Base-by-base conservation (phyloP, 2,329 filamentous ascomycete species). In the Ceratocystis cacaofunesta region DNA sequence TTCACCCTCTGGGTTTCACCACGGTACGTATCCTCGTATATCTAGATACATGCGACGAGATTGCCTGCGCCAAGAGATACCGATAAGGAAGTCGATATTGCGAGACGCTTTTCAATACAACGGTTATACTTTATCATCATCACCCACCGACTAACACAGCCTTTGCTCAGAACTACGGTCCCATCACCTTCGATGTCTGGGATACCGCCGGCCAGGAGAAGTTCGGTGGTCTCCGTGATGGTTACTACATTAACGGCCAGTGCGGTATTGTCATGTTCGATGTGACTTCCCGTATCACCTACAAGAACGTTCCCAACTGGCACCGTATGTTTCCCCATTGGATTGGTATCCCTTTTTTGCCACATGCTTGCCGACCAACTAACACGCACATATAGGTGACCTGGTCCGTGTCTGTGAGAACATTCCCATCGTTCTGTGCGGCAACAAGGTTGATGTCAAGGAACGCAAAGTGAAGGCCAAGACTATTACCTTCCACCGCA, bases 281-380 rank as follows among this genome's bases (percentile, higher is more conserved):
- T 79, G 92, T 99, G 71, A 97, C 94, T 70, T 96, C 92, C 72
- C 90, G 94, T 76, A 97, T 99, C 78, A 99, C 94, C 78, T 99
- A 99, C 88, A 99, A 99, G 89, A 99, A 99, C 83, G 94, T 99
- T 70, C 94, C 94, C 81, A 97, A 97, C 89, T 99, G 94, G 94
- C 94, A 99, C 81, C 94, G 94, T 96, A 87, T 77, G 90, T 86
- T 68, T 48, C 30, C 36, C 30, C 48, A 57, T 6, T 43, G 10
- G n/a, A 57, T 6, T 43, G 6, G n/a, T 41, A 1, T 52, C 19
- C 46, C 43, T 63, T 19, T 28, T 48, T 12, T n/a, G 50, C 7
- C 28, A 50, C 48, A 30, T 44, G 17, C 36, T 10, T 57, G 28
- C 19, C 22, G 22, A n/a, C 15, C 28, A 22, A 41, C 61, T 62